A percentile compares a stretch with the other conserved stretches of the same genome.
Evolutionary conservation across 257 asterid species (phyloP).

Genomic region (Solanum appendiculatum): DNA sequence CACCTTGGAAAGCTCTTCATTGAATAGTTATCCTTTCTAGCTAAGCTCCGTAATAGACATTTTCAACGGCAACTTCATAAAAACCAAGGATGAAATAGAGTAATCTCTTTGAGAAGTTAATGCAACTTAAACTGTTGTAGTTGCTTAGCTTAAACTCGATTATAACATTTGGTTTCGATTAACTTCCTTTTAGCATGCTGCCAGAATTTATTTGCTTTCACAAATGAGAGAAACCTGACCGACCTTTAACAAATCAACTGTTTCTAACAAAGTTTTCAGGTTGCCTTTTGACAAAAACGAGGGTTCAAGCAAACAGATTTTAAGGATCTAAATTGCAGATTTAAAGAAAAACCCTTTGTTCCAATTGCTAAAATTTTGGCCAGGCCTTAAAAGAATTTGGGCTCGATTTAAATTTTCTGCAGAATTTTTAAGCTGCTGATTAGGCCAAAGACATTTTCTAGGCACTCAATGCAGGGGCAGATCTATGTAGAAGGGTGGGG

Average conservation of each 20-base stretch:
- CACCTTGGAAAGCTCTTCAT: neutral
- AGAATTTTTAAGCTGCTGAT: neutral
- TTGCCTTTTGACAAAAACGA: neutral
- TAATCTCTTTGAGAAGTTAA: neutral
- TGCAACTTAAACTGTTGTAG: neutral
- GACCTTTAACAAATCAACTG: neutral
- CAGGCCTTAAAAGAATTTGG: neutral
- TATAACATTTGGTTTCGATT: neutral
- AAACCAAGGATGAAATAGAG: neutral
- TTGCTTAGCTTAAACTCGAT: neutral
- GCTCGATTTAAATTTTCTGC: neutral
- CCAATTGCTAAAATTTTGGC: neutral
- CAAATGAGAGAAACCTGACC: neutral
- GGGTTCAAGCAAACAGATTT: neutral
- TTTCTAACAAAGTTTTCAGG: neutral
- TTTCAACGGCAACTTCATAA: neutral
- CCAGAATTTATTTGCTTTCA: neutral
- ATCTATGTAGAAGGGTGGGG: neutral
- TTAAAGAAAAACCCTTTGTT: neutral
- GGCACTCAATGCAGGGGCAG: neutral
- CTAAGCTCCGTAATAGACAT: neutral
- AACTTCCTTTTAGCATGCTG: neutral
- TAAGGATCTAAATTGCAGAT: neutral
- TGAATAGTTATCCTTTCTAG: neutral
- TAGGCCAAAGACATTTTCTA: neutral